Percentiles rank a stretch among this genome's conserved stretches.
These are phyloP conservation scores for Polytrichum formosum DNA, from an alignment of 225 moss, liverwort and hornwort genomes.

Conservation along the genomic window DNA sequence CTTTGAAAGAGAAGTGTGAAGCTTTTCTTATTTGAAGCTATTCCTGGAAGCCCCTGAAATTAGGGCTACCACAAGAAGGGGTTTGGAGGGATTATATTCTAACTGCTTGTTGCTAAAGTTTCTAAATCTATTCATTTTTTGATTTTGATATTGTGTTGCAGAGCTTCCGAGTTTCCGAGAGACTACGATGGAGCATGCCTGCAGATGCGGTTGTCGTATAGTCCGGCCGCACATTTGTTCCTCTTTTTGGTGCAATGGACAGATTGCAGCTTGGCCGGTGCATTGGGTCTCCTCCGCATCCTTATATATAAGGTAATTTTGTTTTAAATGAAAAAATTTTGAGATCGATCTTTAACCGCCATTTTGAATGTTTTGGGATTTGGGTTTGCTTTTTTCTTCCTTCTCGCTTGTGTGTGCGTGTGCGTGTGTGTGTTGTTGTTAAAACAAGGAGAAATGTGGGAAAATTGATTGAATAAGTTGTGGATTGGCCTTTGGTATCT, in stretches of 20 bases:
- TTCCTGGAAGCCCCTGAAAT: background rate
- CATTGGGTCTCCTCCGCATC: conserved; percentile 85
- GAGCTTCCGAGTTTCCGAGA: conserved; percentile 93
- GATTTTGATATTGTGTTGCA: conserved; percentile 19
- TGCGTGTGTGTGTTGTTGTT: no score
- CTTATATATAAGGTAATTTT: conserved; percentile 91
- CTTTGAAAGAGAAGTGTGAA: no score
- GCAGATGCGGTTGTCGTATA: conserved; percentile 98
- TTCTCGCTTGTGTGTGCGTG: no score
- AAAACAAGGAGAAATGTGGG: no score
- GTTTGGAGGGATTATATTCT: background rate
- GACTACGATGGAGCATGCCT: conserved; percentile 95
- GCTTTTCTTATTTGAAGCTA: no score
- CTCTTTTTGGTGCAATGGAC: conserved; percentile 97
- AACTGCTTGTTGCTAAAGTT: background rate
- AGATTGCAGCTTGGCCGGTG: conserved; percentile 98
- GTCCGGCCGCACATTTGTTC: conserved; percentile 91
- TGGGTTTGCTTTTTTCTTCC: no score
- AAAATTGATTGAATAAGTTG: no score
- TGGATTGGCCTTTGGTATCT: no score
- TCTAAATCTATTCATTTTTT: background rate
- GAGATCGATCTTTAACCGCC: no score
- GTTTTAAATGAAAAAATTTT: background rate
- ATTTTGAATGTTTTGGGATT: no score
- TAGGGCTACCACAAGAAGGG: conserved; percentile 6